A percentile compares a stretch with the other conserved stretches of the same genome.
Evolutionary conservation across 2,329 filamentous ascomycete species (phyloP).

Genomic region (Lasiodiplodia citricola): DNA sequence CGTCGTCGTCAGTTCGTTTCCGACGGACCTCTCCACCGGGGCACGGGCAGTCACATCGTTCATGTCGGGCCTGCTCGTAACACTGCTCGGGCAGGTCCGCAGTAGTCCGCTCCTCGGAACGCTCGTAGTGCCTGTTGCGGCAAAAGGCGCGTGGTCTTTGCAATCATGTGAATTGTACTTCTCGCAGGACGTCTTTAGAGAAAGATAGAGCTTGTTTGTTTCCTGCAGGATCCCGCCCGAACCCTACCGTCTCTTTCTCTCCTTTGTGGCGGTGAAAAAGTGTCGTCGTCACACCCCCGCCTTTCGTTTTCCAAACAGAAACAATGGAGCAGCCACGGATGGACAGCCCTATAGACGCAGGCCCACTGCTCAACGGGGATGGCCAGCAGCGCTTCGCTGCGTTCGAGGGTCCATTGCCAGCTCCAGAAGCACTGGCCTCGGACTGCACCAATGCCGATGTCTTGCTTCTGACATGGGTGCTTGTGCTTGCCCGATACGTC

Average conservation of each 20-base stretch:
- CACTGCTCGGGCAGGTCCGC: no score
- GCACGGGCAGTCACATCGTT: neutral
- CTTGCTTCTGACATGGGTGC: slow-evolving; percentile 19
- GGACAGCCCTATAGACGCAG: slow-evolving; percentile 5
- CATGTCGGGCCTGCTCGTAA: neutral
- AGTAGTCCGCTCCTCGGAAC: slow-evolving; percentile 4
- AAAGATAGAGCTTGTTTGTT: no score
- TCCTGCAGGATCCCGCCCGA: neutral
- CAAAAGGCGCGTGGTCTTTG: neutral
- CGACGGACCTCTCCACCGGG: neutral
- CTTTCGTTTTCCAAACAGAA: neutral
- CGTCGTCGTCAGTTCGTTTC: neutral
- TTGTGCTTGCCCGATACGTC: slow-evolving; percentile 2
- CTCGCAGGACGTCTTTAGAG: neutral
- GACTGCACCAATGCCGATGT: neutral
- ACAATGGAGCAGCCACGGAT: slow-evolving; percentile 6
- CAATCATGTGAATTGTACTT: slow-evolving; percentile 5
- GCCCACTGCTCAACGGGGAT: neutral
- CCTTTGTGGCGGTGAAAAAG: neutral
- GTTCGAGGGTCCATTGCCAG: neutral
- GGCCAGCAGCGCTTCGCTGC: neutral
- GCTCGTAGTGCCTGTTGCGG: neutral
- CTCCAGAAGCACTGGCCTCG: neutral
- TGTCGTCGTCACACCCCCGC: neutral
- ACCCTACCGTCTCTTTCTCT: neutral